A percentile compares a stretch with the other conserved stretches of the same genome.
Evolutionary conservation across 2,329 filamentous ascomycete genomes (phyloP).

Genomic region (Diaporthe sp.): DNA sequence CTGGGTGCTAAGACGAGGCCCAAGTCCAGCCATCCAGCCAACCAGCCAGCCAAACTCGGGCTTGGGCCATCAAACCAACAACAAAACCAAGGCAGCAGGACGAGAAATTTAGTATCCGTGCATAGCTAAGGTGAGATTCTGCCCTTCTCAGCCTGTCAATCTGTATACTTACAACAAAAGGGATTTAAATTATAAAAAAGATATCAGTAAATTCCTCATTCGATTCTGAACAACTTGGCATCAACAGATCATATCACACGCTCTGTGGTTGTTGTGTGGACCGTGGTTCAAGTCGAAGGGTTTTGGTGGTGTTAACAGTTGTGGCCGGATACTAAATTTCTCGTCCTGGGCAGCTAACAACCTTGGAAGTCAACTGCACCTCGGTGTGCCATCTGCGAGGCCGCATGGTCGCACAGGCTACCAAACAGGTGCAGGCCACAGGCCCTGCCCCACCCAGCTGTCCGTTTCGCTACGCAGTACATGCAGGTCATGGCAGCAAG

Average conservation of each 20-base stretch:
- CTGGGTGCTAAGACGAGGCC: constrained; percentile 23
- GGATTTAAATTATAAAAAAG: too few species aligned
- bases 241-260: too few species aligned
- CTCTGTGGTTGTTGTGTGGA: too few species aligned
- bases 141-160: too few species aligned
- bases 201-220: too few species aligned
- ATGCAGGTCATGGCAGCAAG: constrained; percentile 17
- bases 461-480: constrained; percentile 8
- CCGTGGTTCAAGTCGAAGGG: too few species aligned
- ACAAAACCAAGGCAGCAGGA: neutral
- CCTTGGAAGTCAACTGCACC: neutral
- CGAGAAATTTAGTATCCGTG: too few species aligned
- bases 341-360: neutral
- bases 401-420: neutral
- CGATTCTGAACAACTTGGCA: too few species aligned
- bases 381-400: neutral
- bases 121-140: too few species aligned
- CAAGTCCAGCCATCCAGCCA: neutral
- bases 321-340: too few species aligned
- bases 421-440: neutral
- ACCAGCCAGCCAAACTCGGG: neutral
- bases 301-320: too few species aligned
- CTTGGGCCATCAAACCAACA: constrained; percentile 3
- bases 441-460: neutral
- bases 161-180: too few species aligned